Base-by-base conservation (phyloP, 768 basidiomycete genomes). In the Chalciporus sphaerocephalus region DNA sequence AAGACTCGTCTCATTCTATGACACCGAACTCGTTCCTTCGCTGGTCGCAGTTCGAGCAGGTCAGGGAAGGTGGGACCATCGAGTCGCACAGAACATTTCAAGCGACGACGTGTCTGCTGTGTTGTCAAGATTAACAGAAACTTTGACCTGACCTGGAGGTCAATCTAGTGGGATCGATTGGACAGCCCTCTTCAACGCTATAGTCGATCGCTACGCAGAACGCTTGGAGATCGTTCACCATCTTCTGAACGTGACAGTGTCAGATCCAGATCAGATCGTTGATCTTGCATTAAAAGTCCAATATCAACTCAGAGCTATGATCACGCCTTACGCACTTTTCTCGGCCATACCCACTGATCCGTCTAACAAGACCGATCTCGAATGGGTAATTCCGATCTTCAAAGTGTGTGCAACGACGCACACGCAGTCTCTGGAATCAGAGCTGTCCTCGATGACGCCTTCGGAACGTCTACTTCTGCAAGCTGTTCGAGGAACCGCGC, bases 1-100 rank as follows among this genome's bases (percentile, higher is more conserved):
- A 6, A 52, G 61, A 12, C 34, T 72, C 15, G 47, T 70, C 9
- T 69, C 71, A 4, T 66, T 72, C 52, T 71, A 72, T 21, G 67
- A 72, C 40, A 56, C 57, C 5, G 24, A 51, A 27, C 59, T 67
- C 2, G 56, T 24, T 1, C 66, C 66, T 7, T 69, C 67, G 2
- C 53, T 71, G 15, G 44, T 68, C 13, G 8, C 25, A 4, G 27
- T 48, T 18, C 60, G 69, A 24, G 51, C 48, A 1, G 55, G 52
- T 1, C 46, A 49, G 33, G 55, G 64, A 16, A 59, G 67, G 13
- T 56, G 56, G 52, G 57, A 61, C n/a, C 67, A 70, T 43, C 68
- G 69, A 2, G 40, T 57, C 11, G 27, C 9, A 3, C 33, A 38
- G 27, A 53, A 57, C 21, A 59, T 67, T 25, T 63, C 62, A 5